Evolutionary conservation across 2,329 filamentous ascomycete species (phyloP).

Genomic region (Aspergillus fumigatus): DNA sequence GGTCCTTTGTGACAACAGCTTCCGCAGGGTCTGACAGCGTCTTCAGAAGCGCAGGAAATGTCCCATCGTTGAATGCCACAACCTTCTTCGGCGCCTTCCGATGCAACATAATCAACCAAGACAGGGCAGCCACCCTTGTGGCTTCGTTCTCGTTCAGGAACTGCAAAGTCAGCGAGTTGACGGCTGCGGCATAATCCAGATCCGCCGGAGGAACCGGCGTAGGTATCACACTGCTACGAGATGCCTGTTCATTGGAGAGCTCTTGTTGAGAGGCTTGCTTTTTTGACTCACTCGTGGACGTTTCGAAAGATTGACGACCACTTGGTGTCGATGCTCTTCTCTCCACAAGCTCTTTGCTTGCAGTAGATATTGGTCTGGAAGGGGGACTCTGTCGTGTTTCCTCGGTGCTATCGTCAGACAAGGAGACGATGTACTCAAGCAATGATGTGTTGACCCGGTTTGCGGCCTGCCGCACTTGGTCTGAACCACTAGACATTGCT

Average conservation of each 20-base stretch:
- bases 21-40: conserved; percentile 94
- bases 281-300: conserved; percentile 23
- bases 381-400: conserved; percentile 33
- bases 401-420: conserved; percentile 64
- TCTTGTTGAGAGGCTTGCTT: conserved; percentile 28
- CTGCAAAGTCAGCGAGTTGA: conserved; percentile 85
- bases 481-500: conserved; percentile 86
- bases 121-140: conserved; percentile 86
- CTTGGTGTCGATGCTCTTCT: conserved; percentile 41
- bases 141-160: conserved; percentile 97
- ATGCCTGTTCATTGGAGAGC: conserved; percentile 34
- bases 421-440: conserved; percentile 89
- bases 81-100: conserved; percentile 91
- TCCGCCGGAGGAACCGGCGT: conserved; percentile 52
- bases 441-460: conserved; percentile 84
- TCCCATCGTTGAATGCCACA: conserved; percentile 92
- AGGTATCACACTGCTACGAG: conserved; percentile 45
- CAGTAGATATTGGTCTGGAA: conserved; percentile 40
- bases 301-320: conserved; percentile 25
- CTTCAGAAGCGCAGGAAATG: conserved; percentile 92
- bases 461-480: conserved; percentile 82
- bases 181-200: conserved; percentile 92
- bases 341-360: conserved; percentile 34
- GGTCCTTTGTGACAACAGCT: conserved; percentile 88
- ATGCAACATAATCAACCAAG: conserved; percentile 97